A percentile compares a stretch with the other conserved stretches of the same genome.
Evolutionary conservation across 164 flowering plant species (phyloP).

Genomic region (Aristolochia contorta): DNA sequence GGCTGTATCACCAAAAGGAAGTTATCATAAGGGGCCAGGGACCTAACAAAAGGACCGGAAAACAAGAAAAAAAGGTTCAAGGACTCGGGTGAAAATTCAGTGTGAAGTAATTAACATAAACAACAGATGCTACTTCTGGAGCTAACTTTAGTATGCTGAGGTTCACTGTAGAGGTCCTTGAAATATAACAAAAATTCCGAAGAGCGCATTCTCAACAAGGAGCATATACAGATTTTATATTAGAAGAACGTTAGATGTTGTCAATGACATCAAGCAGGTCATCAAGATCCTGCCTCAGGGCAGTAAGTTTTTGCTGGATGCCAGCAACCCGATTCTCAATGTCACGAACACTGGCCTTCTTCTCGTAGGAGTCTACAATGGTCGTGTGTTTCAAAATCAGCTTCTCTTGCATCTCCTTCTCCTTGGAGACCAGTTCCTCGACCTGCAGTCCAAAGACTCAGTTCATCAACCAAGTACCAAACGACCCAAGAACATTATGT

Average conservation of each 20-base stretch:
- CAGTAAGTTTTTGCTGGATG: constrained; percentile 58
- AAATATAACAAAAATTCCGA: too few relatives aligned
- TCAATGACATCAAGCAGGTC: constrained; percentile 69
- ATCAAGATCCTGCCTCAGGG: constrained; percentile 71
- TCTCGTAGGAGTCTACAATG: constrained; percentile 76
- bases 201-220: background rate
- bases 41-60: too few relatives aligned
- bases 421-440: constrained; percentile 77
- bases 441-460: constrained; percentile 26
- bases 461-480: too few relatives aligned
- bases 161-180: too few relatives aligned
- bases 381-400: constrained; percentile 64
- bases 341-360: constrained; percentile 61
- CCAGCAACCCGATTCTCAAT: constrained; percentile 58
- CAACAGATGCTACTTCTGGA: too few relatives aligned
- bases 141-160: too few relatives aligned
- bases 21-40: too few relatives aligned
- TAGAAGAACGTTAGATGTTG: constrained; percentile 37
- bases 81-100: too few relatives aligned
- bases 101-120: too few relatives aligned
- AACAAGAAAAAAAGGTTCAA: too few relatives aligned
- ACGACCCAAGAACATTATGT: too few relatives aligned
- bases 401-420: constrained; percentile 75
- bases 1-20: too few relatives aligned
- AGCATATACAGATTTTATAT: background rate